These are phyloP conservation scores for Saccharomyces hybrid DNA, from an alignment of 1,139 yeast species.

Conservation along the genomic window DNA sequence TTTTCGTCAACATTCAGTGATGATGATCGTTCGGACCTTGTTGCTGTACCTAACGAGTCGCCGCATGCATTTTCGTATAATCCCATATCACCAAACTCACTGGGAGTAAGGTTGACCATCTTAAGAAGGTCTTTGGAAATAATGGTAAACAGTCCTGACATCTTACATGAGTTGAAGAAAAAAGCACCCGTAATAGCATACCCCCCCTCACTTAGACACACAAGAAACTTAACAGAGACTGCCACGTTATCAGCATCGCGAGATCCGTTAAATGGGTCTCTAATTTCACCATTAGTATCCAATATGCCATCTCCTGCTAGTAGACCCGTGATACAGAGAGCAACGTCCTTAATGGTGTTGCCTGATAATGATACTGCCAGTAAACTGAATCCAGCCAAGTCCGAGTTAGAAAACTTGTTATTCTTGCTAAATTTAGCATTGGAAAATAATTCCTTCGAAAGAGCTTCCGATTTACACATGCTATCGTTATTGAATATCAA, in stretches of 20 bases:
- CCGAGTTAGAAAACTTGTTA: constrained; percentile 20
- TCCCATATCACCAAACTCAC: constrained; percentile 68
- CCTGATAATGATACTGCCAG: constrained; percentile 8
- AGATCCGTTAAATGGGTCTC: background rate
- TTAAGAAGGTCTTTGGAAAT: constrained; percentile 69
- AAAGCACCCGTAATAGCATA: background rate
- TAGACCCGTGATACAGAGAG: constrained; percentile 9
- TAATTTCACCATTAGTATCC: background rate
- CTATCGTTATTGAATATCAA: constrained; percentile 29
- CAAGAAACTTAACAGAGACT: constrained; percentile 10
- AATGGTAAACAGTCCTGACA: constrained; percentile 22
- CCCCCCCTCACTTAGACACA: constrained; percentile 3
- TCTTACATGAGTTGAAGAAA: constrained; percentile 7
- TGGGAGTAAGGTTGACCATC: constrained; percentile 67
- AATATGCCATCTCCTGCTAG: constrained; percentile 4
- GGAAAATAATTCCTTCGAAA: constrained; percentile 31
- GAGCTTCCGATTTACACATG: constrained; percentile 31
- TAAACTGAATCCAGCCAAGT: constrained; percentile 6
- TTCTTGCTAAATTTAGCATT: constrained; percentile 29
- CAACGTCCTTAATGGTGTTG: constrained; percentile 12
- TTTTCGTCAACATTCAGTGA: constrained; percentile 11
- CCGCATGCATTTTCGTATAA: constrained; percentile 82
- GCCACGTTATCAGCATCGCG: background rate
- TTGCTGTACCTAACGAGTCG: constrained; percentile 66
- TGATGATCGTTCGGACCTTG: constrained; percentile 31